These are phyloP conservation scores for Phylloporus arenicola DNA, from an alignment of 768 basidiomycete species.

Conservation along the genomic window DNA sequence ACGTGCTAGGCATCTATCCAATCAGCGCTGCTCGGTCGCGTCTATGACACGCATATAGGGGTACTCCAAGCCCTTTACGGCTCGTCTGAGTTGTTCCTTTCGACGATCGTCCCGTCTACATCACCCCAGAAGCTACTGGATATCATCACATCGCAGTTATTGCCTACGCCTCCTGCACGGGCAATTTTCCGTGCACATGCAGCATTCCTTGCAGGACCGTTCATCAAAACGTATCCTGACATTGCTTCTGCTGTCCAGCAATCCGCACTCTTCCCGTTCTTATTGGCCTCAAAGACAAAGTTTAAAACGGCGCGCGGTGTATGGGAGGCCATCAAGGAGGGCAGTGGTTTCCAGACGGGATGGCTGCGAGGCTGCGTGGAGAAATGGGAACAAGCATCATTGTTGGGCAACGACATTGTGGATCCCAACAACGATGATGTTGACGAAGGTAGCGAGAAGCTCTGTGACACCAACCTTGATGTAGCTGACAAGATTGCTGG, in stretches of 20 bases:
- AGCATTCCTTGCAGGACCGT: conserved; percentile 47
- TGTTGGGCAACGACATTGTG: conserved; percentile 21
- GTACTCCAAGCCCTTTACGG: conserved; percentile 70
- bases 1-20: conserved; percentile 52
- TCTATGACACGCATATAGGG: conserved; percentile 55
- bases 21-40: conserved; percentile 61
- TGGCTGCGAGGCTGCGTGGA: conserved; percentile 55
- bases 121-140: conserved; percentile 23
- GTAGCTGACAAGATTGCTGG: conserved; percentile 64
- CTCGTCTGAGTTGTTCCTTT: conserved; percentile 40
- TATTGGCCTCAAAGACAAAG: conserved; percentile 69
- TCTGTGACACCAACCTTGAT: conserved; percentile 48
- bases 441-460: conserved; percentile 35
- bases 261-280: conserved; percentile 61
- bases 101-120: conserved; percentile 21
- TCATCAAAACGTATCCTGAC: conserved; percentile 32
- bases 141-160: conserved; percentile 21
- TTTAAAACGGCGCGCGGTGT: conserved; percentile 59
- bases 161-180: conserved; percentile 43
- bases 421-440: conserved; percentile 29
- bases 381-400: conserved; percentile 32
- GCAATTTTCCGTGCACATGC: conserved; percentile 51
- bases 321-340: conserved; percentile 62
- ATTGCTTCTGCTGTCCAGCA: conserved; percentile 38
- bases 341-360: conserved; percentile 25